These are phyloP conservation scores for Eurotiales sp. DNA, from an alignment of 2,329 filamentous ascomycete genomes.

Conservation along the genomic window DNA sequence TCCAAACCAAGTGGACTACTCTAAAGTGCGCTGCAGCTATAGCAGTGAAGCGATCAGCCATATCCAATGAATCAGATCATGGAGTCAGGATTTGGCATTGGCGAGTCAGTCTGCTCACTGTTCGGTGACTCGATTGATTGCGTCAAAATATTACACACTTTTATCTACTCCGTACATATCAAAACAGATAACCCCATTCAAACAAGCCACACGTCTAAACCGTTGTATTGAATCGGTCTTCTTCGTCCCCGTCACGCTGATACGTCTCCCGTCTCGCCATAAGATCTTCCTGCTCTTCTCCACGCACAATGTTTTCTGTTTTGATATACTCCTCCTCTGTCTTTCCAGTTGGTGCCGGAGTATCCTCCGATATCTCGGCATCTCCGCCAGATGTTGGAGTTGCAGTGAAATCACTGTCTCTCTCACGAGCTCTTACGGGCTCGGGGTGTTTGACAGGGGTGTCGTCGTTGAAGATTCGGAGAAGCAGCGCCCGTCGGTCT, in stretches of 20 bases:
- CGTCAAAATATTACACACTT: not conserved
- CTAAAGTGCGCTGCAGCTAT: no score
- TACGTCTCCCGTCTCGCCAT: conserved; percentile 42
- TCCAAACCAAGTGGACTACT: no score
- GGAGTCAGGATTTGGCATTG: no score
- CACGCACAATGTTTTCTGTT: conserved; percentile 35
- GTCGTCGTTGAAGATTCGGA: conserved; percentile 86
- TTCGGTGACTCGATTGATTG: no score
- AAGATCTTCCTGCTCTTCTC: conserved; percentile 39
- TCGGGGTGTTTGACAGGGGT: conserved; percentile 68
- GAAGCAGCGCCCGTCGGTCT: conserved; percentile 85
- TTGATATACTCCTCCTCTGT: conserved; percentile 36
- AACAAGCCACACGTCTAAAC: conserved; percentile 34
- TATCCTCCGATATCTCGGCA: conserved; percentile 1
- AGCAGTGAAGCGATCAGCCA: no score
- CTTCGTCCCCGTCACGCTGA: conserved; percentile 43
- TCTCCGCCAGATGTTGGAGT: not conserved
- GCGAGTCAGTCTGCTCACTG: no score
- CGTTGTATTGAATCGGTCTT: conserved; percentile 46
- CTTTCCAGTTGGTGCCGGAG: conserved; percentile 18
- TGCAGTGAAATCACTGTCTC: not conserved
- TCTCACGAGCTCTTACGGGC: not conserved
- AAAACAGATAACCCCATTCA: no score
- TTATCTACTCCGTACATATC: no score
- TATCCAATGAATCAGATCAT: no score